phyloP scores from a whole-genome alignment of 352 stramenopile species.

The Lagenidium giganteum region DNA sequence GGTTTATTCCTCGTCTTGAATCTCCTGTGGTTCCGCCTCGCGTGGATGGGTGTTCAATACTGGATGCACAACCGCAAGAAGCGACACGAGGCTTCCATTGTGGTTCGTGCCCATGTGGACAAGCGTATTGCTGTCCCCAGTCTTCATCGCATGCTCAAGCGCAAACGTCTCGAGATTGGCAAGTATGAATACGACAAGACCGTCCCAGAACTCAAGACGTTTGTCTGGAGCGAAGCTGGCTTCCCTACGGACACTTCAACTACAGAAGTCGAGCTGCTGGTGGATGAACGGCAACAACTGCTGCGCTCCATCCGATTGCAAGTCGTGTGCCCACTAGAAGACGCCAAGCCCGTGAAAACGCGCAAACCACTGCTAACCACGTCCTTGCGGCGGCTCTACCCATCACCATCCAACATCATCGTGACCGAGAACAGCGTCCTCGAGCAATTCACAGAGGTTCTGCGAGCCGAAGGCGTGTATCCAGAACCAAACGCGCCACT shows the following conservation, averaged over 20 bases:
- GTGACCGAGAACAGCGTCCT: constrained; percentile 59
- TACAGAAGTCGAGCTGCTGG: constrained; percentile 80
- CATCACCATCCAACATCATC: constrained; percentile 29
- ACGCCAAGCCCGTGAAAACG: constrained; percentile 30
- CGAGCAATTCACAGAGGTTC: constrained; percentile 50
- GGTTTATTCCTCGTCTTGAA: constrained; percentile 82
- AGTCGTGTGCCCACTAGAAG: constrained; percentile 45
- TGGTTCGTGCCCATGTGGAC: constrained; percentile 76
- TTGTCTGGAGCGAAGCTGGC: constrained; percentile 71
- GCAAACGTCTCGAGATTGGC: constrained; percentile 26
- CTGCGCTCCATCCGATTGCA: constrained; percentile 60
- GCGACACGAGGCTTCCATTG: constrained; percentile 82
- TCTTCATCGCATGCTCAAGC: constrained; percentile 34
- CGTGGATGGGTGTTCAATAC: constrained; percentile 51
- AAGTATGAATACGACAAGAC: constrained; percentile 34
- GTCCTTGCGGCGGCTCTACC: constrained; percentile 35
- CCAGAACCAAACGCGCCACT: constrained; percentile 44
- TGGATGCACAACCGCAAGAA: constrained; percentile 35
- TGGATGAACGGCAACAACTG: constrained; percentile 57
- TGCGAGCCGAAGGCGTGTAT: constrained; percentile 58
- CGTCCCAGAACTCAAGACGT: constrained; percentile 60
- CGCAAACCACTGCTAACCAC: constrained; percentile 13
- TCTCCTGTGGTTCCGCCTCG: constrained; percentile 52
- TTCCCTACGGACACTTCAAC: constrained; percentile 83
- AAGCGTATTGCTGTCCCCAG: constrained; percentile 51